A percentile compares a stretch with the other conserved stretches of the same genome.
These are phyloP conservation scores for Macrophomina tecta DNA, from an alignment of 2,329 filamentous ascomycete species.

Conservation along the genomic window DNA sequence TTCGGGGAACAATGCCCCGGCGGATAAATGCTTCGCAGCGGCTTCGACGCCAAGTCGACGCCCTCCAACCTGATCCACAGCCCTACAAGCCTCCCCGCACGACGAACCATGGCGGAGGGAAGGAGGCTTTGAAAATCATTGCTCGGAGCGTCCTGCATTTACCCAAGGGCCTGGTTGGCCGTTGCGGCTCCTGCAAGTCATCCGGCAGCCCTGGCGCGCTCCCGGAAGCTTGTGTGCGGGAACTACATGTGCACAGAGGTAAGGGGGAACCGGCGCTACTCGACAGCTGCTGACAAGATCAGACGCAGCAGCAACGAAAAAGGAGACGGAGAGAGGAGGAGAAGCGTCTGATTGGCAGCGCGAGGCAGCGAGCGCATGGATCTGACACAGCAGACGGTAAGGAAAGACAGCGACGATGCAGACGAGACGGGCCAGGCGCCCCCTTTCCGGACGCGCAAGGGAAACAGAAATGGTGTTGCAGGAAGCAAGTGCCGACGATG, in stretches of 20 bases:
- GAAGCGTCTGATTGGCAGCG: conserved; percentile 1
- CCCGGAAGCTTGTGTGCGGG: conserved; percentile 22
- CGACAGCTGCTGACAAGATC: neutral
- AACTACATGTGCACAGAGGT: conserved; percentile 6
- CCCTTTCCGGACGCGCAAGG: neutral
- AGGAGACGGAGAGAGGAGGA: too few species aligned
- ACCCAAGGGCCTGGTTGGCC: conserved; percentile 2
- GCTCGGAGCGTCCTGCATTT: conserved; percentile 1
- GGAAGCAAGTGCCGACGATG: neutral
- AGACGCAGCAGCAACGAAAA: neutral
- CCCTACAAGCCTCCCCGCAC: conserved; percentile 18
- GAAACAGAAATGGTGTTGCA: neutral
- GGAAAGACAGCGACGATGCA: neutral
- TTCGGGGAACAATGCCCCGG: conserved; percentile 9
- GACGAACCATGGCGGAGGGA: neutral
- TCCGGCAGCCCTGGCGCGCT: conserved; percentile 4
- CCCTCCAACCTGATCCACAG: neutral
- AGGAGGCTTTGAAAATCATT: conserved; percentile 13
- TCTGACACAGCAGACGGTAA: neutral
- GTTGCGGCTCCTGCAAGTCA: conserved; percentile 17
- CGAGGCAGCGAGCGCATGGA: neutral
- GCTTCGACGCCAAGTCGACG: conserved; percentile 5
- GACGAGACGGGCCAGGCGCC: too few species aligned
- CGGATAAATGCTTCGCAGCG: conserved; percentile 17
- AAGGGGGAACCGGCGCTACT: neutral